These are phyloP conservation scores for Wickerhamomyces subpelliculosus DNA, from an alignment of 805 yeast species.

Conservation along the genomic window DNA sequence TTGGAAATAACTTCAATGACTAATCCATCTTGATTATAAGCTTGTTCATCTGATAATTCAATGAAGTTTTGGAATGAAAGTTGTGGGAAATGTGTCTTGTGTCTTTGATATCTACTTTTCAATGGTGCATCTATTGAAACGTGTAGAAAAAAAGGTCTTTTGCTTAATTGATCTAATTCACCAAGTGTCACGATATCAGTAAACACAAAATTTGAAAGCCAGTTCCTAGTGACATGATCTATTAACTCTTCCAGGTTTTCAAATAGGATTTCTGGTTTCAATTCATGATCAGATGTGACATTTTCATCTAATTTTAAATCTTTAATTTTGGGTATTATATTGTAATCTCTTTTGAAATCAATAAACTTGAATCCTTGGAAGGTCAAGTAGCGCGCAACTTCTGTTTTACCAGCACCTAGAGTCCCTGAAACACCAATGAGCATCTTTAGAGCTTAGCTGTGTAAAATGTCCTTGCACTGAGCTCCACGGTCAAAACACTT, in stretches of 20 bases:
- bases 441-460: constrained; percentile 32
- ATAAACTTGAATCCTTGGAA: constrained; percentile 44
- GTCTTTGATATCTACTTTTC: constrained; percentile 32
- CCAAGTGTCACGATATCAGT: constrained; percentile 38
- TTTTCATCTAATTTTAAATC: constrained; percentile 12
- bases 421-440: constrained; percentile 73
- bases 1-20: constrained; percentile 36
- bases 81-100: constrained; percentile 20
- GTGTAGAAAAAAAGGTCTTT: constrained; percentile 82
- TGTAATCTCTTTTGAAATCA: constrained; percentile 13
- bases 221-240: constrained; percentile 56
- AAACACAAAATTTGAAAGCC: constrained; percentile 59
- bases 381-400: constrained; percentile 50
- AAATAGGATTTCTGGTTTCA: constrained; percentile 28
- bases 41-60: constrained; percentile 26
- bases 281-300: constrained; percentile 4
- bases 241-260: constrained; percentile 37
- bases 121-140: constrained; percentile 71
- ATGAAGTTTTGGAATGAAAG: constrained; percentile 29
- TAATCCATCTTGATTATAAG: constrained; percentile 18
- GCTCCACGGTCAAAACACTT: too few species aligned
- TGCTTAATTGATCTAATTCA: constrained; percentile 40
- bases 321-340: constrained; percentile 6
- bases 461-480: neutral
- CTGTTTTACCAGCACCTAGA: constrained; percentile 57